A percentile compares a stretch with the other conserved stretches of the same genome.
phyloP scores from a whole-genome alignment of 78 protist genomes.

The Planoprotostelium fungivorum region DNA sequence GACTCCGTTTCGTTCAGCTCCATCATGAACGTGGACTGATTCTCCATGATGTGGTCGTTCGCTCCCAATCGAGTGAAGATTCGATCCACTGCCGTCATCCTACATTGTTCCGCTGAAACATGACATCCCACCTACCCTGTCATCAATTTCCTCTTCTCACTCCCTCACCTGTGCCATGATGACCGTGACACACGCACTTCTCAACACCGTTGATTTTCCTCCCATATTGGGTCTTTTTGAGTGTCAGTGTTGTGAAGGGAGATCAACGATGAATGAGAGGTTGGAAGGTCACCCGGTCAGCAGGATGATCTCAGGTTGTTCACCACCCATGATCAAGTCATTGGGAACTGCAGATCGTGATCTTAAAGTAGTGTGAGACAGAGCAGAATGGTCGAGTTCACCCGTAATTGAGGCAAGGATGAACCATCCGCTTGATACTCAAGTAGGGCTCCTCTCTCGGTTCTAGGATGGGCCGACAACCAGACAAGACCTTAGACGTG shows the following conservation, averaged over 20 bases:
- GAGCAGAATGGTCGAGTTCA: too few species aligned
- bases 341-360: background rate
- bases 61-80: constrained; percentile 86
- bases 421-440: background rate
- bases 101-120: constrained; percentile 76
- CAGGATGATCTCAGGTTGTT: background rate
- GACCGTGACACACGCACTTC: constrained; percentile 77
- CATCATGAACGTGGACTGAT: constrained; percentile 89
- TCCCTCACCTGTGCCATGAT: constrained; percentile 86
- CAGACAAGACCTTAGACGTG: background rate
- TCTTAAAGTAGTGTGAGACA: too few species aligned
- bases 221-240: constrained; percentile 78
- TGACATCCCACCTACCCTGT: constrained; percentile 89
- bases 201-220: constrained; percentile 93
- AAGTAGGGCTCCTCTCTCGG: background rate
- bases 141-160: constrained; percentile 3
- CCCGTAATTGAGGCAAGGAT: background rate
- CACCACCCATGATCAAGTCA: background rate
- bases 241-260: too few species aligned
- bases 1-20: constrained; percentile 75
- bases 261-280: constrained; percentile 33
- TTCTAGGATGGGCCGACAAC: background rate
- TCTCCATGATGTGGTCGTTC: constrained; percentile 70
- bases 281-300: background rate
- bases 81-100: constrained; percentile 81